Evolutionary conservation across 805 yeast genomes (phyloP), one percentile per base, ranked within the genome.

Genomic region (Starmerella asiatica): DNA sequence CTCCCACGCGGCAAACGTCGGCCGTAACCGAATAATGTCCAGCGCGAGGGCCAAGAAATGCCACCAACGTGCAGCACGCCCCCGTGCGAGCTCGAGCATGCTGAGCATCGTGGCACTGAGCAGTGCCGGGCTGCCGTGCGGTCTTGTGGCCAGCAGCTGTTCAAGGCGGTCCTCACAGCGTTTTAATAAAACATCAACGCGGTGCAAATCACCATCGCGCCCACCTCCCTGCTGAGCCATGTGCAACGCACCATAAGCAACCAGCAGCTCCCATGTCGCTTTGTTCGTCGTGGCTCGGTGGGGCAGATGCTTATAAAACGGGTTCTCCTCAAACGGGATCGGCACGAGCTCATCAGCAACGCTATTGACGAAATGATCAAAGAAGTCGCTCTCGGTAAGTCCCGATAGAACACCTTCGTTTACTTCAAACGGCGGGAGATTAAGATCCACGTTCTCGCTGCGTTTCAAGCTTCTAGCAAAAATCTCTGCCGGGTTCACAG

Each of bases 331-430:
- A 50, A 75, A 76, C 8, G 82, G 82, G 0, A 80, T 75, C 0
- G 86, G 85, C 5, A 76, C 81, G 16, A 79, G 62, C 20, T 68
- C 61, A 28, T 65, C 65, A 1, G 86, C 71, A 0, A 82, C 78
- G 12, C 71, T 70, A 37, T 73, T 64, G 7, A 73, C 58, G 64
- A 71, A 81, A 46, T 75, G 75, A 45, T 75, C 74, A 58, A 79
- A 73, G 17, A 75, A 61, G 39, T 73, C 75, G 36, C 71, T 61
- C 18, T 43, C 47, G 2, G 40, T 29, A 8, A 12, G 16, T 14
- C 18, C 27, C n/a, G 34, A 16, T 5, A 32, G 26, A 14, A 32
- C 15, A 14, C 31, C 31, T 9, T 24, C 28, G 14, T 24, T 14
- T 9, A 14, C 12, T 14, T 24, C 12, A 14, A 9, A 24, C 28